A percentile compares a stretch with the other conserved stretches of the same genome.
phyloP scores from a whole-genome alignment of 1,139 yeast genomes.

The Saccharomyces pastorianus region DNA sequence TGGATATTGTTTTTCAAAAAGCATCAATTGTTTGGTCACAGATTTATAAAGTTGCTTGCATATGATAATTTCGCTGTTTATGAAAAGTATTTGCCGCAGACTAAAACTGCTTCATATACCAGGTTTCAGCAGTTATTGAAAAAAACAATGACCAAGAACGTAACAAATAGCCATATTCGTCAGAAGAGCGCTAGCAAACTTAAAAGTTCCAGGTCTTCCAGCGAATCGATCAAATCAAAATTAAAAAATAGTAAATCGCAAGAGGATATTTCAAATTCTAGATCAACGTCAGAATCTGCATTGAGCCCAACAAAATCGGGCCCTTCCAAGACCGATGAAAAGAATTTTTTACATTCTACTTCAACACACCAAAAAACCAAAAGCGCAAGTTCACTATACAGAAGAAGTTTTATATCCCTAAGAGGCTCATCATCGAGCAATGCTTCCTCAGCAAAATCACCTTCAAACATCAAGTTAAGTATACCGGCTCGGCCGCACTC shows the following conservation, averaged over 20 bases:
- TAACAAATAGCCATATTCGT: conserved; percentile 24
- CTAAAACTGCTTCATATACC: conserved; percentile 43
- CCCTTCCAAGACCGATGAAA: conserved; percentile 10
- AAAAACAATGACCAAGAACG: conserved; percentile 39
- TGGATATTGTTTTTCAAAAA: conserved; percentile 62
- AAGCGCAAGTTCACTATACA: conserved; percentile 29
- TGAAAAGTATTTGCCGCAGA: conserved; percentile 42
- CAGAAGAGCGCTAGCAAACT: conserved; percentile 10
- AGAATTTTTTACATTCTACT: conserved; percentile 1
- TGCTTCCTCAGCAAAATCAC: conserved; percentile 9
- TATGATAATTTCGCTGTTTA: conserved; percentile 49
- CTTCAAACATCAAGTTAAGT: conserved; percentile 26
- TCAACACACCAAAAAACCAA: conserved; percentile 26
- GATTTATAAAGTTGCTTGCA: conserved; percentile 60
- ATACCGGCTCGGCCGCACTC: conserved; percentile 46
- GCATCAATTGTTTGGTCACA: conserved; percentile 53
- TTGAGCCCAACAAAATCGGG: conserved; percentile 4
- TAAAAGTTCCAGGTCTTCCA: conserved; percentile 17
- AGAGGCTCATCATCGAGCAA: conserved; percentile 20
- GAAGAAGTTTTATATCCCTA: conserved; percentile 31
- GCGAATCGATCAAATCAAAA: conserved; percentile 21
- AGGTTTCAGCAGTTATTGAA: conserved; percentile 49
- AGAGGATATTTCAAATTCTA: conserved; percentile 11
- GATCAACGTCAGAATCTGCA: conserved; percentile 26
- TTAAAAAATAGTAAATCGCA: conserved; percentile 7